These are phyloP conservation scores for Secale cereale DNA, from an alignment of 176 grass and related monocot species.

Conservation along the genomic window DNA sequence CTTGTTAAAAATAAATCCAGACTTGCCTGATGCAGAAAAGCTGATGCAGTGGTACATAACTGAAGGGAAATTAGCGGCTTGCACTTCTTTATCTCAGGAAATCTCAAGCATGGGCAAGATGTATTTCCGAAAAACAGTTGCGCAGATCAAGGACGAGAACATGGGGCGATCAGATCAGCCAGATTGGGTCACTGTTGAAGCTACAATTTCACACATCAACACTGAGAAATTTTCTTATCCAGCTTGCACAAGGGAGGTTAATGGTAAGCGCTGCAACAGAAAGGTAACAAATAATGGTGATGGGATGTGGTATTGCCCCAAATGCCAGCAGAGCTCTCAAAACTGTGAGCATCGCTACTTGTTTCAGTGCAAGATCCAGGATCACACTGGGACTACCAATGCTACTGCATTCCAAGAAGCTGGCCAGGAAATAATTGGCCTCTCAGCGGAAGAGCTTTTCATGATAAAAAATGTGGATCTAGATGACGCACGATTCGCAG, in stretches of 20 bases:
- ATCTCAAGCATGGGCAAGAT: conserved; percentile 23
- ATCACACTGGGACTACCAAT: conserved; percentile 64
- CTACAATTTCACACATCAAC: conserved; percentile 43
- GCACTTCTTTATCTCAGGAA: conserved; percentile 59
- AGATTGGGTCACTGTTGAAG: conserved; percentile 75
- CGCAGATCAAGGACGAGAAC: conserved; percentile 80
- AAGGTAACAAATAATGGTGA: conserved; percentile 88
- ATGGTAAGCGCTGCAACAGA: conserved; percentile 59
- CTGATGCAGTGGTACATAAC: conserved; percentile 75
- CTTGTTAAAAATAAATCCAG: conserved; percentile 68
- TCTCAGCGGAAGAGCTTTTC: conserved; percentile 44
- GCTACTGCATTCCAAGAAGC: conserved; percentile 74
- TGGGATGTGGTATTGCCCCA: conserved; percentile 71
- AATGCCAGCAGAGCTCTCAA: conserved; percentile 46
- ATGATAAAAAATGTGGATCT: conserved; percentile 52
- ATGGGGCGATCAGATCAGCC: conserved; percentile 62
- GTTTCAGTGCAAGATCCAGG: conserved; percentile 66
- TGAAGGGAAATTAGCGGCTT: conserved; percentile 58
- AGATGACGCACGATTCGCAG: conserved; percentile 52
- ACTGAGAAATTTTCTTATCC: conserved; percentile 66
- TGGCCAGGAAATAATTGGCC: conserved; percentile 57
- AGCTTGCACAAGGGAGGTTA: conserved; percentile 42
- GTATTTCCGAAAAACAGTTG: conserved; percentile 55
- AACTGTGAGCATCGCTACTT: conserved; percentile 70
- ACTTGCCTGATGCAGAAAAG: conserved; percentile 52